phyloP scores from a whole-genome alignment of 768 basidiomycete genomes.

The Amanita jacksonii region DNA sequence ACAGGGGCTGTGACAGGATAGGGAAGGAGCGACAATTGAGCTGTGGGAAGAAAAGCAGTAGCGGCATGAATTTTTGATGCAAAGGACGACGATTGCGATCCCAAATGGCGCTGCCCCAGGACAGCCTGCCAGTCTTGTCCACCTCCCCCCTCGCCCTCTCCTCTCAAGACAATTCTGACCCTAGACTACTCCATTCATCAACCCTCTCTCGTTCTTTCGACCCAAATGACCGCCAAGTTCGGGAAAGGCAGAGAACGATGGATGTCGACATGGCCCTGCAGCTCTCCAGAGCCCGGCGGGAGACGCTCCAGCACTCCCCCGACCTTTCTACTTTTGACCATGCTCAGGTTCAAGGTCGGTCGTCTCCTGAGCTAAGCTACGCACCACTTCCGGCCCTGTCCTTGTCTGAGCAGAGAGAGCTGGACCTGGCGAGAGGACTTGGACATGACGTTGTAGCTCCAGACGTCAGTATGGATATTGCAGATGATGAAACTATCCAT shows the following conservation, averaged over 20 bases:
- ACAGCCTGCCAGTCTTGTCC: constrained; percentile 43
- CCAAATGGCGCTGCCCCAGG: neutral
- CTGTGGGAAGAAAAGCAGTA: neutral
- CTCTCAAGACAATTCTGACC: constrained; percentile 28
- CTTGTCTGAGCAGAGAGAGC: constrained; percentile 40
- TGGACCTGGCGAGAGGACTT: constrained; percentile 28
- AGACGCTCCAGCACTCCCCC: constrained; percentile 37
- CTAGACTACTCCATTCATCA: constrained; percentile 57
- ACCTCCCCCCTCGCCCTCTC: constrained; percentile 25
- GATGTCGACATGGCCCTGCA: constrained; percentile 91
- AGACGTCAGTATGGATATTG: neutral
- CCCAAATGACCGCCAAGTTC: constrained; percentile 60
- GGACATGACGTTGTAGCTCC: neutral
- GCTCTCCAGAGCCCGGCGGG: constrained; percentile 61
- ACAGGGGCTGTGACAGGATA: constrained; percentile 41
- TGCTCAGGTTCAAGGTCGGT: constrained; percentile 6
- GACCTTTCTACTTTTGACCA: constrained; percentile 22
- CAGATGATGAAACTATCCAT: constrained; percentile 13
- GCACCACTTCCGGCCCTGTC: constrained; percentile 33
- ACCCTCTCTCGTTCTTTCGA: constrained; percentile 54
- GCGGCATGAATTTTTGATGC: too few species aligned
- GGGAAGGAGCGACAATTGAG: neutral
- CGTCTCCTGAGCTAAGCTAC: constrained; percentile 18
- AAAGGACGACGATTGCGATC: too few species aligned
- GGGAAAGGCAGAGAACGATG: constrained; percentile 87